A percentile compares a stretch with the other conserved stretches of the same genome.
Evolutionary conservation across 2,329 filamentous ascomycete genomes (phyloP).

Genomic region (Coleophoma crateriformis): DNA sequence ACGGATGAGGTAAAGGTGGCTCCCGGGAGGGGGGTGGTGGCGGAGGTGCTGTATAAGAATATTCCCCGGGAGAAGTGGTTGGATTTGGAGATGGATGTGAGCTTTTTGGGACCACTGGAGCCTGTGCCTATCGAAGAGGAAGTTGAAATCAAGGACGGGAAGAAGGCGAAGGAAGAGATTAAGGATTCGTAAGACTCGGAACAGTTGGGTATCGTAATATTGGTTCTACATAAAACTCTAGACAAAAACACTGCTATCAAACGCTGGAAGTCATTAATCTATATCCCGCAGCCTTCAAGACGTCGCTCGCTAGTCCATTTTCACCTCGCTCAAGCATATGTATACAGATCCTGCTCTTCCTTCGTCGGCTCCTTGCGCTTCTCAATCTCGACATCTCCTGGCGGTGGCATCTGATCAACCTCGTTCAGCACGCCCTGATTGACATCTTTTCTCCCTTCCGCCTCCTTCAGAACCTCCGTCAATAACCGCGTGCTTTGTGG

Average conservation of each 20-base stretch:
- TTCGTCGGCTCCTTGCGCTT: constrained; percentile 8
- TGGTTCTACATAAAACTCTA: too few relatives aligned
- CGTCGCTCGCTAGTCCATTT: too few relatives aligned
- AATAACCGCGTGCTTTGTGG: constrained; percentile 31
- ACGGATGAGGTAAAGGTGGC: constrained; percentile 21
- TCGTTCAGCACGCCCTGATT: constrained; percentile 61
- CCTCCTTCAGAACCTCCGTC: constrained; percentile 73
- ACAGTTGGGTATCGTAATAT: too few relatives aligned
- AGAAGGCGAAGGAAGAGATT: too few relatives aligned
- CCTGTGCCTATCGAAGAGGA: too few relatives aligned
- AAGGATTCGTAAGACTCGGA: too few relatives aligned
- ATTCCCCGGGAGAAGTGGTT: background rate
- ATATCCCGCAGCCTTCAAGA: too few relatives aligned
- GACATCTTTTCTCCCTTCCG: constrained; percentile 73
- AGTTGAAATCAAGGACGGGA: too few relatives aligned
- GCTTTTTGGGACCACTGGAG: background rate
- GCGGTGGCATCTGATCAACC: constrained; percentile 59
- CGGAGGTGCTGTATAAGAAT: constrained; percentile 16
- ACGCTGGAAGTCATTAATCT: too few relatives aligned
- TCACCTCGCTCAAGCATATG: too few relatives aligned
- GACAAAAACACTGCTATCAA: too few relatives aligned
- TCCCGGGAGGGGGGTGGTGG: constrained; percentile 20
- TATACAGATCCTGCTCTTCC: constrained; percentile 1
- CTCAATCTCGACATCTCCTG: constrained; percentile 61
- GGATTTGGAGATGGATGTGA: background rate